Percentiles rank a stretch among this genome's conserved stretches.
Conservation (phyloP, 2,329 filamentous ascomycete species). For the Alternaria sp. region DNA sequence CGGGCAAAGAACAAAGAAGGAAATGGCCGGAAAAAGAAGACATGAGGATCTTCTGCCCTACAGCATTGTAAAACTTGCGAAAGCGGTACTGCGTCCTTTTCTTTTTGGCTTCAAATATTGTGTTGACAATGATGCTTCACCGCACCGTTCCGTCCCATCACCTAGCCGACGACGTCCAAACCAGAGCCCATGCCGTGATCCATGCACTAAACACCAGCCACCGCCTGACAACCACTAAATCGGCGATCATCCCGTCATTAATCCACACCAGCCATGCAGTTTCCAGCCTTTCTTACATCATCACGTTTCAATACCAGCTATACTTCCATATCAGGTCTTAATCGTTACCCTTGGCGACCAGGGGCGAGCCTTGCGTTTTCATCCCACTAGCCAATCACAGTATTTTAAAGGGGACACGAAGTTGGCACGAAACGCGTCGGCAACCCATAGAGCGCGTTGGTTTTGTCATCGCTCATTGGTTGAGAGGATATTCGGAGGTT, state of each 20-base stretch:
- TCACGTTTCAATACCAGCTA: constrained; percentile 4
- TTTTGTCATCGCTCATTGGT: not conserved
- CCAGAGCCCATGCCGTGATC: not conserved
- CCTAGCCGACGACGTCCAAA: constrained; percentile 2
- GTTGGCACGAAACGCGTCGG: constrained; percentile 21
- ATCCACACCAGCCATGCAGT: not conserved
- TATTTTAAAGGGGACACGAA: constrained; percentile 12
- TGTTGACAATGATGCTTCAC: not conserved
- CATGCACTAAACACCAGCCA: not conserved
- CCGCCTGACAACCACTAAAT: not conserved
- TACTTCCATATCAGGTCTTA: not conserved
- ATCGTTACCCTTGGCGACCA: constrained; percentile 2
- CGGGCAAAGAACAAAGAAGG: not conserved
- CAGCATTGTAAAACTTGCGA: not conserved
- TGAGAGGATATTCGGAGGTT: not conserved
- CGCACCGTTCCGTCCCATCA: constrained; percentile 1
- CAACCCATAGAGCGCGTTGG: not conserved
- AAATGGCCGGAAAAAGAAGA: not conserved
- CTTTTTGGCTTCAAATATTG: not conserved
- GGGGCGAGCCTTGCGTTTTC: not conserved
- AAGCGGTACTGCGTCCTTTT: not conserved
- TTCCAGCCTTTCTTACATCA: not conserved
- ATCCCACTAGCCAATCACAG: not conserved
- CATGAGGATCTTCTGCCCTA: not conserved
- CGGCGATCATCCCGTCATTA: constrained; percentile 1